phyloP scores from a whole-genome alignment of 306 rosid species.

The Rosa rugosa region DNA sequence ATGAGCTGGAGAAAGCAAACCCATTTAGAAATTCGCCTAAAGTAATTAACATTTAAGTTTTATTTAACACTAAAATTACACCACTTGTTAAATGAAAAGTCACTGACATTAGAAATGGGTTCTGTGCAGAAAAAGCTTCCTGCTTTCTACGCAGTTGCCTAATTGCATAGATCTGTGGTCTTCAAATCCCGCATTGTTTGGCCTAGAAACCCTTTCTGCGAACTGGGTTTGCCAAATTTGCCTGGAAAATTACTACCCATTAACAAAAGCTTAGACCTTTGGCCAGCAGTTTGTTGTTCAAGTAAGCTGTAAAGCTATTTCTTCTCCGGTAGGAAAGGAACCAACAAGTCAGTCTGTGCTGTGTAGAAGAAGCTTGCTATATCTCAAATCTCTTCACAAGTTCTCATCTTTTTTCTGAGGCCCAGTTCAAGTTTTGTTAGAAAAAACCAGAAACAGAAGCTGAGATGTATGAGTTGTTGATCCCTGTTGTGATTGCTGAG shows the following conservation, averaged over 20 bases:
- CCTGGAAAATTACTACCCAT: slow-evolving; percentile 17
- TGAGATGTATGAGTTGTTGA: slow-evolving; percentile 83
- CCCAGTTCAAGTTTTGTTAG: slow-evolving; percentile 16
- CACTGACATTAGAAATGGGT: not conserved
- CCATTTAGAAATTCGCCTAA: slow-evolving; percentile 15
- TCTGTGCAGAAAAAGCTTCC: slow-evolving; percentile 16
- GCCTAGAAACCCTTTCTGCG: slow-evolving; percentile 11
- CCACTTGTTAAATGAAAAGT: not conserved
- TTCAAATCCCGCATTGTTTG: slow-evolving; percentile 14
- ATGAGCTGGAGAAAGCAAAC: slow-evolving; percentile 11
- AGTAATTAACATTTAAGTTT: not conserved
- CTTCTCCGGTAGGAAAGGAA: slow-evolving; percentile 17
- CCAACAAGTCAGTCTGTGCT: slow-evolving; percentile 12
- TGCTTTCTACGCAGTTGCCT: slow-evolving; percentile 13
- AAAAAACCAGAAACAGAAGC: slow-evolving; percentile 26
- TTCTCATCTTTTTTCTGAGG: slow-evolving; percentile 1
- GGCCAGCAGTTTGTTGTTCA: slow-evolving; percentile 11
- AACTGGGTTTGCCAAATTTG: slow-evolving; percentile 11
- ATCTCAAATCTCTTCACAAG: not conserved
- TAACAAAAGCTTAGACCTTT: slow-evolving; percentile 24
- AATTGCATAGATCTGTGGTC: slow-evolving; percentile 23
- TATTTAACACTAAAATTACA: not conserved
- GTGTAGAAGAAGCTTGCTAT: slow-evolving; percentile 18
- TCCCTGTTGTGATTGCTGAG: slow-evolving; percentile 77
- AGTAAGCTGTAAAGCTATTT: slow-evolving; percentile 11